Base-by-base conservation (phyloP, 1,139 yeast species). In the Yamadazyma atlantica region DNA sequence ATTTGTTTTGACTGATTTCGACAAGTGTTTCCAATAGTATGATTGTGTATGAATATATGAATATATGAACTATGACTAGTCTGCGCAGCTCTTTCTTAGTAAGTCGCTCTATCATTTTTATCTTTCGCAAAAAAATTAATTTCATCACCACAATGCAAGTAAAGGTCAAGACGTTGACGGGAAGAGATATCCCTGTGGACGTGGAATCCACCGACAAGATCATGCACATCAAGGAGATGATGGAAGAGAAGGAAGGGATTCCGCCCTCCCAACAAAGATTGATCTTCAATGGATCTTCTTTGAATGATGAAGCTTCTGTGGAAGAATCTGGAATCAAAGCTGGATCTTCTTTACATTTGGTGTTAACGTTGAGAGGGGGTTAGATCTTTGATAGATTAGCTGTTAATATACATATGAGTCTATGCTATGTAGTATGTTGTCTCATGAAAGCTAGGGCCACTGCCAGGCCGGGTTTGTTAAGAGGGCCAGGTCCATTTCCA, bases 171-270 rank as follows among this genome's bases (percentile, higher is more conserved):
- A 85, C 94, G 29, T 69, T 85, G 46, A 85, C 94, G 0, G 92
- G 92, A 9, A 83, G 92, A 68, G 88, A 83, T 78, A 87, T 87
- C 56, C 80, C 86, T 43, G 80, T 88, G 41, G 90, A 85, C 50
- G 79, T 88, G 35, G 92, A 85, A 51, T 82, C 88, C 35, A 60
- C 76, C 8, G 95, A 88, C 55, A 80, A 75, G 56, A 83, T 90
- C 44, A 78, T 82, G 49, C 79, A 87, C 37, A 82, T 92, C 65
- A 92, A 92, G 64, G 97, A 92, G 60, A 78, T 86, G 62, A 81
- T 92, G 70, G 97, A 92, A 62, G 97, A 92, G 57, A 87, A 89
- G 57, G 98, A 92, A 60, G 98, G 98, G 3, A 92, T 92, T 42
- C 97, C 97, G 4, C 97, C 98, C 15, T 81, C 88, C 23, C 98